Conservation (phyloP, 1,284 basidiomycete species). For the Rhodotorula glutinis region DNA sequence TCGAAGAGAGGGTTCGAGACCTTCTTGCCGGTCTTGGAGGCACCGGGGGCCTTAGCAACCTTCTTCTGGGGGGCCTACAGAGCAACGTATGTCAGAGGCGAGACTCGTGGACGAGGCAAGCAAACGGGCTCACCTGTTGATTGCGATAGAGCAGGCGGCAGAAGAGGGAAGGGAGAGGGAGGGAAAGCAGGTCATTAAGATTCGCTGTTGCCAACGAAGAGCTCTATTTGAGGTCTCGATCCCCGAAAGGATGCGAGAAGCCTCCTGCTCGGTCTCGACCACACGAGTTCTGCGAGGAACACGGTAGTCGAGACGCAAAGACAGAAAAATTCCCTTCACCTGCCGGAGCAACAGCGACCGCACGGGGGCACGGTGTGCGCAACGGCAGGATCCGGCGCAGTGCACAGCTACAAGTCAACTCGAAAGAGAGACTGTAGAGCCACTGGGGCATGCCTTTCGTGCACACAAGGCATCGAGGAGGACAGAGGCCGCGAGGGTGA, state of each 20-base stretch:
- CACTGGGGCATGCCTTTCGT: not conserved
- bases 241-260: not conserved
- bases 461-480: not conserved
- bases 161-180: not conserved
- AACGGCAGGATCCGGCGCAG: conserved; percentile 2
- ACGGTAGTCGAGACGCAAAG: no score
- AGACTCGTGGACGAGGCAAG: no score
- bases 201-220: conserved; percentile 26
- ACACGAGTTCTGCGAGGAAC: not conserved
- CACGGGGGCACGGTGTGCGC: no score
- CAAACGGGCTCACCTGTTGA: conserved; percentile 11
- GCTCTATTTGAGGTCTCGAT: conserved; percentile 21
- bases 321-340: not conserved
- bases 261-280: conserved; percentile 7
- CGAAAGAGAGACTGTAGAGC: not conserved
- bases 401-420: not conserved
- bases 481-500: conserved; percentile 1
- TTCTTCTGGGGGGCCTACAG: conserved; percentile 24
- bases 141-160: not conserved
- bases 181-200: conserved; percentile 33
- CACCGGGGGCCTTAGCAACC: conserved; percentile 39
- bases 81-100: not conserved
- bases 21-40: conserved; percentile 60
- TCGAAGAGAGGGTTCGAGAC: conserved; percentile 94
- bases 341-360: no score